Evolutionary conservation across 2,329 filamentous ascomycete genomes (phyloP).

Genomic region (Berkeleyomyces basicola): DNA sequence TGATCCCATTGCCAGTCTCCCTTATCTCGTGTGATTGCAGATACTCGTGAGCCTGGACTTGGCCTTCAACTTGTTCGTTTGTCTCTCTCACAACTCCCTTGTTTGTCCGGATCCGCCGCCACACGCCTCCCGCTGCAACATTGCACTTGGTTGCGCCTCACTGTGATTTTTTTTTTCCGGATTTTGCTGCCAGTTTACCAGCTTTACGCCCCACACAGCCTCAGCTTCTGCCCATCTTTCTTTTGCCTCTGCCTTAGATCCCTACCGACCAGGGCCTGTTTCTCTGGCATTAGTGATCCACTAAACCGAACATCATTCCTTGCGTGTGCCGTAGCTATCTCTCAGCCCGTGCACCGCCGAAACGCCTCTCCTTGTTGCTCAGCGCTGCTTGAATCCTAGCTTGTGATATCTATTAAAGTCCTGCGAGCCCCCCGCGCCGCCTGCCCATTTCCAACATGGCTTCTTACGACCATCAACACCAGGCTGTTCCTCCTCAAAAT

Average conservation of each 20-base stretch:
- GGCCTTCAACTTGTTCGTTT: not conserved
- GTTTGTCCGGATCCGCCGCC: constrained; percentile 2
- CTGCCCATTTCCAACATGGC: constrained; percentile 6
- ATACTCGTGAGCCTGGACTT: not conserved
- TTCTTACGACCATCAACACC: constrained; percentile 10
- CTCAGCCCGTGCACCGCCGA: constrained; percentile 10
- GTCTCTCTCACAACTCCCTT: not conserved
- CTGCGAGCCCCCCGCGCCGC: constrained; percentile 8
- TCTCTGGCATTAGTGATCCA: constrained; percentile 9
- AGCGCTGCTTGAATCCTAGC: not conserved
- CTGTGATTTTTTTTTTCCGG: not conserved
- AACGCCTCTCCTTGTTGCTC: not conserved
- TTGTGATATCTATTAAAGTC: constrained; percentile 11
- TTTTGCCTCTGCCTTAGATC: not conserved
- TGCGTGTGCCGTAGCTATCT: constrained; percentile 10
- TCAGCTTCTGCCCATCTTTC: not conserved
- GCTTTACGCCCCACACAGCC: not conserved
- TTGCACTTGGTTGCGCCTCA: not conserved
- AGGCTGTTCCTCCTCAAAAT: constrained; percentile 2
- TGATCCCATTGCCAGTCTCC: not conserved
- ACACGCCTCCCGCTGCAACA: not conserved
- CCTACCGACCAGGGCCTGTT: constrained; percentile 6
- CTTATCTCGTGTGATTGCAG: not conserved
- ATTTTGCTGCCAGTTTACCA: not conserved
- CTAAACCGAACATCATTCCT: constrained; percentile 6